Percentiles rank a stretch among this genome's conserved stretches.
Conservation (phyloP, 31 red algal species). For the Endocladia muricata region DNA sequence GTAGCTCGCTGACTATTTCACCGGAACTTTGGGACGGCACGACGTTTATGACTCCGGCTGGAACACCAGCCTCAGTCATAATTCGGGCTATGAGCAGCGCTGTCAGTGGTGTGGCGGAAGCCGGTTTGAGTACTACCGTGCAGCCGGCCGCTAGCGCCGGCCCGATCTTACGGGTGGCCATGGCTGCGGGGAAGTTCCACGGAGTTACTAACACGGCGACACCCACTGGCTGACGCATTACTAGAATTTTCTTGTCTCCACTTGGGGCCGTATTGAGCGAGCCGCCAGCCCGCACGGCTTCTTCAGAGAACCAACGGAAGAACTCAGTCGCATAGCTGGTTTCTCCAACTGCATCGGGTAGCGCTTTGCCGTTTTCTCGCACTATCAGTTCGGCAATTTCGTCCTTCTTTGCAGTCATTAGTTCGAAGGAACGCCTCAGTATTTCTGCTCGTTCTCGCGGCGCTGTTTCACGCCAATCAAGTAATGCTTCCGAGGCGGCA, state of each 20-base stretch:
- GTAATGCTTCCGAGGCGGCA: neutral
- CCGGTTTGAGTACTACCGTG: slow-evolving; percentile 76
- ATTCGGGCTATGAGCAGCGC: slow-evolving; percentile 73
- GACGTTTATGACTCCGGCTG: slow-evolving; percentile 81
- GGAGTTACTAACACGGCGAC: slow-evolving; percentile 82
- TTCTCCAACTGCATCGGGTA: slow-evolving; percentile 70
- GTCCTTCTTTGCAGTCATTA: slow-evolving; percentile 2
- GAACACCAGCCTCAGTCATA: slow-evolving; percentile 51
- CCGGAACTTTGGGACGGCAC: slow-evolving; percentile 30
- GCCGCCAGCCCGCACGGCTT: slow-evolving; percentile 43
- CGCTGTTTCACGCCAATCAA: neutral
- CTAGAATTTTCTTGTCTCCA: neutral
- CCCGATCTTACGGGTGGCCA: slow-evolving; percentile 84
- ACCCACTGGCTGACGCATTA: slow-evolving; percentile 70
- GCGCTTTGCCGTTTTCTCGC: slow-evolving; percentile 84
- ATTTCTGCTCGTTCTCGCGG: neutral
- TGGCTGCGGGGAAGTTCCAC: slow-evolving; percentile 93
- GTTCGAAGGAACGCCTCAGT: neutral
- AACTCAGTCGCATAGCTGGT: slow-evolving; percentile 69
- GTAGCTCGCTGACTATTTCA: slow-evolving; percentile 34
- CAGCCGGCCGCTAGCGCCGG: slow-evolving; percentile 89
- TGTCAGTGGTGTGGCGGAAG: slow-evolving; percentile 72
- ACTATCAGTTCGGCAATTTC: slow-evolving; percentile 63
- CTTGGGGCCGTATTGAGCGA: neutral
- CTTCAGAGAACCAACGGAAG: slow-evolving; percentile 74